phyloP scores from a whole-genome alignment of 768 basidiomycete genomes.

The Podaxis mareebaensis region DNA sequence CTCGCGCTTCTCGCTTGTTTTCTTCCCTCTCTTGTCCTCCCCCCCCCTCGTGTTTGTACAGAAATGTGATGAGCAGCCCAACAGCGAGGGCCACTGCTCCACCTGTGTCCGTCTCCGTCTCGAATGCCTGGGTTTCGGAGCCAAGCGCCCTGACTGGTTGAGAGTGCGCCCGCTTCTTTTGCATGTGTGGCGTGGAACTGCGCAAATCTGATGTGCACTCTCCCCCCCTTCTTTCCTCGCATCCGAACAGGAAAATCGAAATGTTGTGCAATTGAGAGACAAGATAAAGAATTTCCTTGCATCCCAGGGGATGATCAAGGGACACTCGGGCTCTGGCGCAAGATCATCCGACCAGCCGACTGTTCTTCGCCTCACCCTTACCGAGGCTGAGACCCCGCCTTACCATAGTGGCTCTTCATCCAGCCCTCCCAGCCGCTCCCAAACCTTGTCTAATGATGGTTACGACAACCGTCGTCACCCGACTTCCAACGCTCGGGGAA shows the following conservation, averaged over 20 bases:
- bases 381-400: constrained; percentile 43
- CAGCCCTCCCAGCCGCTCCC: constrained; percentile 32
- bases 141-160: constrained; percentile 84
- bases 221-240: constrained; percentile 15
- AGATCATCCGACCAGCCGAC: constrained; percentile 56
- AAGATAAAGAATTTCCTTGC: constrained; percentile 80
- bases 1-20: not conserved
- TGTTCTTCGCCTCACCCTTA: constrained; percentile 53
- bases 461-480: constrained; percentile 17
- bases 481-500: not conserved
- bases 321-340: constrained; percentile 72
- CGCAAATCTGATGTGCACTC: constrained; percentile 1
- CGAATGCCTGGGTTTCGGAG: constrained; percentile 85
- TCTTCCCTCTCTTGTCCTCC: not conserved
- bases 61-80: constrained; percentile 84
- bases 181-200: not conserved
- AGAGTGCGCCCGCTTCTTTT: constrained; percentile 49
- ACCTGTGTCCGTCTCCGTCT: constrained; percentile 79
- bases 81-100: constrained; percentile 61
- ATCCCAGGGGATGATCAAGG: constrained; percentile 87
- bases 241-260: constrained; percentile 59
- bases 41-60: constrained; percentile 30
- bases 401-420: constrained; percentile 38
- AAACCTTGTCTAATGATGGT: constrained; percentile 25
- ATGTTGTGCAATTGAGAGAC: constrained; percentile 67